Evolutionary conservation across 257 asterid genomes (phyloP).

Genomic region (Orobanche coerulescens): DNA sequence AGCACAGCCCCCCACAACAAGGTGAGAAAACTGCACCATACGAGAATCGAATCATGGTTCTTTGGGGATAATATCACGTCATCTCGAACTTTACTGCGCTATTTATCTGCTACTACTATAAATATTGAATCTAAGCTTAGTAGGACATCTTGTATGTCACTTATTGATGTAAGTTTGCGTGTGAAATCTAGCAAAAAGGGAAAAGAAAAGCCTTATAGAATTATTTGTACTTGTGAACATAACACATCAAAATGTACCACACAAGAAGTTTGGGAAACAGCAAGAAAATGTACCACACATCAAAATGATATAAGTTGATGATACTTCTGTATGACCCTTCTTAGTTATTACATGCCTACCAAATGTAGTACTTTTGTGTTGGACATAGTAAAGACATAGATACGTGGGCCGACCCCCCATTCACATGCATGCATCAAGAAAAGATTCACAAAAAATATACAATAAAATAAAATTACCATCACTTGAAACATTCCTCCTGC

Average conservation of each 20-base stretch:
- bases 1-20: too few relatives aligned
- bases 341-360: constrained; percentile 8
- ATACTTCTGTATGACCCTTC: constrained; percentile 6
- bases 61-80: too few relatives aligned
- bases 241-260: constrained; percentile 24
- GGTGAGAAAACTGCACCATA: too few relatives aligned
- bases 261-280: too few relatives aligned
- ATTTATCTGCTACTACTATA: too few relatives aligned
- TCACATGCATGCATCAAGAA: constrained; percentile 28
- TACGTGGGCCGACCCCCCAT: constrained; percentile 28
- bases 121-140: constrained; percentile 30
- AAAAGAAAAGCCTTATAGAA: too few relatives aligned
- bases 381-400: constrained; percentile 25
- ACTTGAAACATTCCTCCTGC: constrained; percentile 13
- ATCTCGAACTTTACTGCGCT: too few relatives aligned
- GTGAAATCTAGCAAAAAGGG: too few relatives aligned
- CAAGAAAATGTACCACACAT: constrained; percentile 4
- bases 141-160: constrained; percentile 38
- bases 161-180: too few relatives aligned
- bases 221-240: constrained; percentile 43
- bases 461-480: not conserved
- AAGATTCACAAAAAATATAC: not conserved
- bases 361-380: constrained; percentile 17
- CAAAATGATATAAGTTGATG: constrained; percentile 8
- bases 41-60: too few relatives aligned